Base-by-base conservation (phyloP, 257 asterid genomes). In the Przewalskia tangutica region DNA sequence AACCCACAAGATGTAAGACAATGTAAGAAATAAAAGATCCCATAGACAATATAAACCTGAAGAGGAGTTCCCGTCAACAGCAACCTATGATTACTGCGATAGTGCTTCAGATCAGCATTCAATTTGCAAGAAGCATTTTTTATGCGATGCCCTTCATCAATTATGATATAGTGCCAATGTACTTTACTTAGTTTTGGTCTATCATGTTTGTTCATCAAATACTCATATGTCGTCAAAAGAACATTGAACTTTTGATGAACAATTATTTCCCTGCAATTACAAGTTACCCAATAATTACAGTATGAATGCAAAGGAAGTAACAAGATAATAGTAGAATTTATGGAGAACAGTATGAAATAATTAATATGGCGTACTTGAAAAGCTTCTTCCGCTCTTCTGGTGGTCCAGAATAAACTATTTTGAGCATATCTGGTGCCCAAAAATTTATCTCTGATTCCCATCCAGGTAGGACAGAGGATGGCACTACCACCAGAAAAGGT, bases 111-210 rank as follows among this genome's bases (percentile, higher is more conserved):
- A 8, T 96, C 98, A 86, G 99, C 98, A 93, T 96, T 96, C 86
- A 96, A 89, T 89, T 96, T 96, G 95, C 99, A 96, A 58, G 99
- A 96, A 87, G 99, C 99, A 93, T 96, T 96, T 92, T 96, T 96
- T 71, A 96, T 96, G 81, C 99, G 99, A 89, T 96, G 99, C 71
- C 99, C 99, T 88, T 96, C 99, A 82, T 96, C 99, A 81, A 96
- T 96, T 84, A 96, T 94, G 81, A 96, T 84, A 85, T 96, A 94
- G 89, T 92, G 99, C 99, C 99, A 96, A 2, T 90, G 95, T 82
- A 96, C 80, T 89, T 94, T 96, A 89, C 99, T 89, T 82, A 96
- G 88, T 84, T 96, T 96, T 84, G 99, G 99, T 67, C 98, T 92
- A 86, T 96, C 99, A 82, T 93, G 98, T 91, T 96, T 96, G 90